Conservation (phyloP, 164 flowering plant species). For the Nymphaea thermarum region DNA sequence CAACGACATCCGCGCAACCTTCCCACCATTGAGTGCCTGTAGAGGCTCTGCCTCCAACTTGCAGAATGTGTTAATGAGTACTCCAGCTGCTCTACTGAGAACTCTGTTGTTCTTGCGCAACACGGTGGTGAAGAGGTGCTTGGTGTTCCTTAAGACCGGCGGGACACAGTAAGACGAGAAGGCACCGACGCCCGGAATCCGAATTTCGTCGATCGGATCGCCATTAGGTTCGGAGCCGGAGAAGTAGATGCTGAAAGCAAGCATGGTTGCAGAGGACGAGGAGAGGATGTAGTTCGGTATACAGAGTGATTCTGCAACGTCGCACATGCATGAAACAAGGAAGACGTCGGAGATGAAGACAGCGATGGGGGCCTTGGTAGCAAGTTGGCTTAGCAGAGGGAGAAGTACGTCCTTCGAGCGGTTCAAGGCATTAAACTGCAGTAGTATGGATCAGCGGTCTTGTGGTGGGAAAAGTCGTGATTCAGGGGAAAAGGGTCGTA, state of each 20-base stretch:
- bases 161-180: slow-evolving; percentile 23
- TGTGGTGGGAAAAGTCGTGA: slow-evolving; percentile 1
- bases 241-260: slow-evolving; percentile 16
- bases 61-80: slow-evolving; percentile 28
- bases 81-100: slow-evolving; percentile 19
- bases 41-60: slow-evolving; percentile 24
- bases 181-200: slow-evolving; percentile 20
- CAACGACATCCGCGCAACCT: slow-evolving; percentile 22
- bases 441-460: slow-evolving; percentile 25
- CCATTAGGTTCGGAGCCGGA: not conserved
- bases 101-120: slow-evolving; percentile 11
- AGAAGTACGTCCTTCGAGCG: slow-evolving; percentile 22
- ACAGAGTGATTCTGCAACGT: slow-evolving; percentile 4
- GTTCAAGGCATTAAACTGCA: slow-evolving; percentile 22
- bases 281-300: slow-evolving; percentile 24
- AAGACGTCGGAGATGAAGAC: slow-evolving; percentile 14
- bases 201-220: not conserved
- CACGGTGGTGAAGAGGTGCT: slow-evolving; percentile 9
- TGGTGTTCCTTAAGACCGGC: slow-evolving; percentile 12
- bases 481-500: slow-evolving; percentile 8
- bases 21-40: slow-evolving; percentile 12
- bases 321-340: slow-evolving; percentile 6
- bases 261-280: slow-evolving; percentile 29
- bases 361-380: slow-evolving; percentile 4
- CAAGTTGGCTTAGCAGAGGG: slow-evolving; percentile 16